Conservation (phyloP, 108 stramenopile genomes). For the Cafeteria roenbergensis region DNA sequence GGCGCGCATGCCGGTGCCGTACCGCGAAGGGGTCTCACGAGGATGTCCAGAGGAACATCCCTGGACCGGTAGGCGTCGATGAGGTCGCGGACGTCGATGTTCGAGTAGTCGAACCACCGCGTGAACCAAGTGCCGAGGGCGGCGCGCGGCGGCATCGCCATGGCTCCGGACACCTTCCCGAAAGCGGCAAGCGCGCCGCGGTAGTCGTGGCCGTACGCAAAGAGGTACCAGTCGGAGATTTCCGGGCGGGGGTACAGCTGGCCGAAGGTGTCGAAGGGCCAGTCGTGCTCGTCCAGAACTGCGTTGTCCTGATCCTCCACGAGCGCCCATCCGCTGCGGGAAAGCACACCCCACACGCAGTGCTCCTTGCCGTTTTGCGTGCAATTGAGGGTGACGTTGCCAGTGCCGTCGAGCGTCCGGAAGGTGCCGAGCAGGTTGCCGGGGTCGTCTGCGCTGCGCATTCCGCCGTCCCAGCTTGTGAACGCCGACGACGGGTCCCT, state of each 20-base stretch:
- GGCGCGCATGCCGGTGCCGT: too few relatives aligned
- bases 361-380: neutral
- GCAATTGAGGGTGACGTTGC: neutral
- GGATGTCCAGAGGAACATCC: constrained; percentile 3
- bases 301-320: neutral
- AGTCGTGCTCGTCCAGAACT: neutral
- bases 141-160: neutral
- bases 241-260: neutral
- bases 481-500: neutral
- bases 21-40: too few relatives aligned
- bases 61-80: neutral
- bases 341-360: neutral
- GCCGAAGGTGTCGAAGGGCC: neutral
- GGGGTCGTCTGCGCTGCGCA: neutral
- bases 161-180: neutral
- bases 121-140: constrained; percentile 1
- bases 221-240: neutral
- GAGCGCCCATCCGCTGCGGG: constrained; percentile 1
- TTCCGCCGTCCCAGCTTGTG: neutral
- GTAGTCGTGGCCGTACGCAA: constrained; percentile 13
- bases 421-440: constrained; percentile 8
- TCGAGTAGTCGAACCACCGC: constrained; percentile 5
- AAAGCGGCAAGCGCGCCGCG: neutral
- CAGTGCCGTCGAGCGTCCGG: neutral
- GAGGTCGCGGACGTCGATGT: neutral